A percentile compares a stretch with the other conserved stretches of the same genome.
phyloP scores from a whole-genome alignment of 2,329 filamentous ascomycete species.

The Aspergillus udagawae region DNA sequence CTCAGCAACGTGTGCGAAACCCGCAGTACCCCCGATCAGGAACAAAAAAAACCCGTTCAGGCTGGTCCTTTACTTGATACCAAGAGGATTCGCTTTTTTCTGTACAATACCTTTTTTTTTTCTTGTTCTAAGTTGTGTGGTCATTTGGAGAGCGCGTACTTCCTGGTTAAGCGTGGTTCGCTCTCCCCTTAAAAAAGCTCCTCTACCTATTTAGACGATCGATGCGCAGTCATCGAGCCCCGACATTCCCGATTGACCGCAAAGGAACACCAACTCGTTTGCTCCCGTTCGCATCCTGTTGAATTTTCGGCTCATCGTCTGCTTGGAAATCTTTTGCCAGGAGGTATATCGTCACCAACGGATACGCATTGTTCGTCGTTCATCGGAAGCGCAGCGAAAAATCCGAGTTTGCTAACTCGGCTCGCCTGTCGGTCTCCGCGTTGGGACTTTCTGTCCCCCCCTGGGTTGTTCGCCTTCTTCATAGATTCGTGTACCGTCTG shows the following conservation, averaged over 20 bases:
- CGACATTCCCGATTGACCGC: slow-evolving; percentile 11
- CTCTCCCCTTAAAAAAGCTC: slow-evolving; percentile 18
- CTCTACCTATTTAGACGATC: slow-evolving; percentile 12
- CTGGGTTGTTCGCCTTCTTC: slow-evolving; percentile 9
- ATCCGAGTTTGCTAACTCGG: slow-evolving; percentile 18
- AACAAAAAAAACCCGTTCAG: slow-evolving; percentile 1
- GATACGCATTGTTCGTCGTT: slow-evolving; percentile 2
- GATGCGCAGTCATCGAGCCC: slow-evolving; percentile 13
- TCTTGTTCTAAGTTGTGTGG: slow-evolving; percentile 11
- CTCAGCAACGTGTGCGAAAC: not conserved
- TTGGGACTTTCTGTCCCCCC: slow-evolving; percentile 9
- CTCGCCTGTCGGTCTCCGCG: slow-evolving; percentile 19
- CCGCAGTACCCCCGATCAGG: not conserved
- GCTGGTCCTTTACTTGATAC: slow-evolving; percentile 19
- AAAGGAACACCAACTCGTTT: slow-evolving; percentile 7
- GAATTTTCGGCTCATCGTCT: slow-evolving; percentile 4
- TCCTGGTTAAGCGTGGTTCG: slow-evolving; percentile 19
- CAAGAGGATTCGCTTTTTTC: slow-evolving; percentile 4
- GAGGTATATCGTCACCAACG: not conserved
- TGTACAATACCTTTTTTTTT: not conserved
- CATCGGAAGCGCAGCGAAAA: slow-evolving; percentile 13
- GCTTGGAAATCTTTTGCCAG: not conserved
- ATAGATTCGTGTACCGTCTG: slow-evolving; percentile 2
- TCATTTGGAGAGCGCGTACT: slow-evolving; percentile 17
- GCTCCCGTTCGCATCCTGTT: not conserved